Evolutionary conservation across 1,284 basidiomycete genomes (phyloP), one percentile per base, ranked within the genome.

Genomic region (Lentinula novae-zelandiae): DNA sequence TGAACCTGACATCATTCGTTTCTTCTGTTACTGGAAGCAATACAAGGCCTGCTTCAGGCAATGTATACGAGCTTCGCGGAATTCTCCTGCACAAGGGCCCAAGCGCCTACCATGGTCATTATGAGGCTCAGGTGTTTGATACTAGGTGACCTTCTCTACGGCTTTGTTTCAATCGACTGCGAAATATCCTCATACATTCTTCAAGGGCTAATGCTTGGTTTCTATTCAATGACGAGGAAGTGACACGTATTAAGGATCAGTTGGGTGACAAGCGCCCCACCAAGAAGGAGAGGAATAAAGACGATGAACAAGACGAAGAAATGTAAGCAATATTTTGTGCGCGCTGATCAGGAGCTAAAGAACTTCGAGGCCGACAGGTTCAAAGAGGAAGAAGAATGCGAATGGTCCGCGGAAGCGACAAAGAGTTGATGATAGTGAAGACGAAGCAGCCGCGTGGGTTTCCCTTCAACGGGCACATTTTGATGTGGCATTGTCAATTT

Each of bases 41-140:
- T 36, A 58, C 61, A 38, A 31, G 33, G 4, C 36, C 8, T 15
- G 46, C 46, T 31, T 64, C 71, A 6, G 72, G 78, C 67, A 51
- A 56, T 38, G 69, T 82, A 20, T 97, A 96, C 68, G 89, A 94
- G 58, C 74, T 97, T 34, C 82, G 87, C 49, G 95, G 92, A 5
- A 85, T 96, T 8, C 75, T 97, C 8, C 72, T 93, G 58, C 95
- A 97, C 73, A 90, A 91, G 68, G 95, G 95, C 1, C 68, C 82
- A 8, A 90, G 93, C 74, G 95, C 95, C 10, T 91, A 95, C 73
- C 91, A 93, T 67, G 95, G 95, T 2, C 95, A 97, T 71, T 97
- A 97, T 68, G 89, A 93, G 67, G 92, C 92, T 33, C 90, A 96
- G 69, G 91, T 95, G 5, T 89, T 86, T 68, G 92, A 96, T 70